Evolutionary conservation across 2,329 filamentous ascomycete species (phyloP).

Genomic region (Monosporascus cannonballus): DNA sequence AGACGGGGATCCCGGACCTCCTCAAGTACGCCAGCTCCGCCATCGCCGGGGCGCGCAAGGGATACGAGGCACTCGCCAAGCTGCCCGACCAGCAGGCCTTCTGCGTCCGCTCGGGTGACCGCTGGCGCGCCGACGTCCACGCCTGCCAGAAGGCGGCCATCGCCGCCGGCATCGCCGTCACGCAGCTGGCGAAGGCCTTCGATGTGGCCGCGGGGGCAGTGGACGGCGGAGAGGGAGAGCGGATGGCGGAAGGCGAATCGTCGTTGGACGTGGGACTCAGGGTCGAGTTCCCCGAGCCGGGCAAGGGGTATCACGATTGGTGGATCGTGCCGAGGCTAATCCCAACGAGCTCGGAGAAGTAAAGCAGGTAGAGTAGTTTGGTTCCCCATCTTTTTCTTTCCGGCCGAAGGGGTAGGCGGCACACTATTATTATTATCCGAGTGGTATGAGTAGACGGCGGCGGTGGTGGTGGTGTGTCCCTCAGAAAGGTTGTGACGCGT

Average conservation of each 20-base stretch:
- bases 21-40: slow-evolving; percentile 40
- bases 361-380: background rate
- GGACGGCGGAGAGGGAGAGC: background rate
- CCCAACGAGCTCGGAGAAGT: slow-evolving; percentile 8
- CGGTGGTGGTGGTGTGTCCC: too few species aligned
- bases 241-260: slow-evolving; percentile 7
- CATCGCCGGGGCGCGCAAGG: slow-evolving; percentile 43
- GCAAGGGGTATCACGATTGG: slow-evolving; percentile 56
- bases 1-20: slow-evolving; percentile 32
- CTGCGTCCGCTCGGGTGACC: slow-evolving; percentile 49
- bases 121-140: slow-evolving; percentile 56
- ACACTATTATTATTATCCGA: background rate
- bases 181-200: slow-evolving; percentile 51
- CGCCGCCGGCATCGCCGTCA: slow-evolving; percentile 59
- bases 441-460: too few species aligned
- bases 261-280: slow-evolving; percentile 31
- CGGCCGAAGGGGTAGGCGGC: background rate
- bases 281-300: slow-evolving; percentile 46
- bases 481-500: too few species aligned
- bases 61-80: slow-evolving; percentile 50
- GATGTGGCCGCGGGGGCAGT: slow-evolving; percentile 22
- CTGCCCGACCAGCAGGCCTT: slow-evolving; percentile 47
- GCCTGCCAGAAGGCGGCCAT: slow-evolving; percentile 65
- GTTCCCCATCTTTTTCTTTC: background rate
- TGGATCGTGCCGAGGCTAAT: slow-evolving; percentile 55